Evolutionary conservation across 306 rosid species (phyloP).

Genomic region (Carpinus viminea): DNA sequence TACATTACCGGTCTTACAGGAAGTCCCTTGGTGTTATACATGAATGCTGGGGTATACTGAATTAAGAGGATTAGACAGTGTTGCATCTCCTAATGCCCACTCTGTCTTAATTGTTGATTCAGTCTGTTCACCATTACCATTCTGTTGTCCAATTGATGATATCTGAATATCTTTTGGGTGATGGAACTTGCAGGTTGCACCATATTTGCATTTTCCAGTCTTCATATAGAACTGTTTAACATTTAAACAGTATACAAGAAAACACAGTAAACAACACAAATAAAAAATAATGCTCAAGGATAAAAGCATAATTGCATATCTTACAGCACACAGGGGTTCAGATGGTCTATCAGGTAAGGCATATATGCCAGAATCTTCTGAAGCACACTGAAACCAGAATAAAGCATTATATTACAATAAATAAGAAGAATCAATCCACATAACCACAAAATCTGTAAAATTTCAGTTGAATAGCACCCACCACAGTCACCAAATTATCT

Average conservation of each 20-base stretch:
- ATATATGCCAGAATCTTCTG: slow-evolving; percentile 58
- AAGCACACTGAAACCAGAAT: slow-evolving; percentile 43
- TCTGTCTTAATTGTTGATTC: slow-evolving; percentile 34
- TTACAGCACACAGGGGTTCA: slow-evolving; percentile 85
- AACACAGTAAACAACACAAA: slow-evolving; percentile 11
- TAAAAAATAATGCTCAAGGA: slow-evolving; percentile 21
- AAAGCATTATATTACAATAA: slow-evolving; percentile 15
- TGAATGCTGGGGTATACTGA: slow-evolving; percentile 56
- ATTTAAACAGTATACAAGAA: slow-evolving; percentile 2
- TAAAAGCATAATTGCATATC: slow-evolving; percentile 38
- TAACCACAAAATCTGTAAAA: slow-evolving; percentile 13
- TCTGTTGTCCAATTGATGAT: slow-evolving; percentile 52
- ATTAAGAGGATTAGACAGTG: slow-evolving; percentile 36
- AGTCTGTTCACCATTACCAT: slow-evolving; percentile 42
- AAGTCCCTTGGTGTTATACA: slow-evolving; percentile 88
- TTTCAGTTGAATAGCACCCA: slow-evolving; percentile 26
- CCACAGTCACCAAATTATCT: slow-evolving; percentile 36
- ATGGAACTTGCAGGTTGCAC: slow-evolving; percentile 82
- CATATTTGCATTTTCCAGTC: slow-evolving; percentile 86
- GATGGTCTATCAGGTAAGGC: slow-evolving; percentile 86
- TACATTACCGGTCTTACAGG: slow-evolving; percentile 82
- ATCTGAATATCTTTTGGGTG: slow-evolving; percentile 85
- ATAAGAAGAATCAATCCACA: neutral
- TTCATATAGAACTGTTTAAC: slow-evolving; percentile 84
- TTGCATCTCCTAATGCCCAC: slow-evolving; percentile 45